Percentiles rank a stretch among this genome's conserved stretches.
These are phyloP conservation scores for Candolleomyces aberdarensis DNA, from an alignment of 768 basidiomycete genomes.

Conservation along the genomic window DNA sequence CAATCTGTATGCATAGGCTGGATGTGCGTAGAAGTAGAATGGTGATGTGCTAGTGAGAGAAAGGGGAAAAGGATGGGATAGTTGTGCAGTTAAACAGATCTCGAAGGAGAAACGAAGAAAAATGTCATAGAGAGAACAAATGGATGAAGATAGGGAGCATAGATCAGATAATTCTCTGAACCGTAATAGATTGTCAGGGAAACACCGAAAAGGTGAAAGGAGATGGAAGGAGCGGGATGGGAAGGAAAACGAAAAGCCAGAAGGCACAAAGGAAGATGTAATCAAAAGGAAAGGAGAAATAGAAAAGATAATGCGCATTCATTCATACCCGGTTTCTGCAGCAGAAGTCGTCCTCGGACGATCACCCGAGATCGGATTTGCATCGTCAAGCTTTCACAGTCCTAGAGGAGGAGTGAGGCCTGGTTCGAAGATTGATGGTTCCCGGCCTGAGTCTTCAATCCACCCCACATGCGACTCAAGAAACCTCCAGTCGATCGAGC, in stretches of 20 bases:
- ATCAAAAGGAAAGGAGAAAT: background rate
- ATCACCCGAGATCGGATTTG: too few species aligned
- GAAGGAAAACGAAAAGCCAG: background rate
- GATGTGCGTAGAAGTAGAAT: background rate
- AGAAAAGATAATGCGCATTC: background rate
- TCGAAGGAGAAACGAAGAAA: background rate
- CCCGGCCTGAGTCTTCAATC: slow-evolving; percentile 1
- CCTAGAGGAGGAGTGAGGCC: background rate
- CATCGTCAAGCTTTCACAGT: too few species aligned
- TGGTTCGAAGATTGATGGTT: background rate
- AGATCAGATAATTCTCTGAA: background rate
- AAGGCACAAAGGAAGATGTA: background rate
- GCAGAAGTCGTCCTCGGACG: too few species aligned
- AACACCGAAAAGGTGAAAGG: background rate
- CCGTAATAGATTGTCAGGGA: background rate
- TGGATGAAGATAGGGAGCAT: slow-evolving; percentile 4
- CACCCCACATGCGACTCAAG: slow-evolving; percentile 75
- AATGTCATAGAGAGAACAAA: background rate
- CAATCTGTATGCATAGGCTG: background rate
- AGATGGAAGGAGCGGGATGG: background rate
- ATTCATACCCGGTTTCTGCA: background rate
- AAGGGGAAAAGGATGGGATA: background rate
- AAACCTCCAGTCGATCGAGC: slow-evolving; percentile 44
- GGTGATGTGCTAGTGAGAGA: background rate
- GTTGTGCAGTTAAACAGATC: background rate